Evolutionary conservation across 495 filamentous ascomycete species (phyloP).

Genomic region (Parmelia sp.): DNA sequence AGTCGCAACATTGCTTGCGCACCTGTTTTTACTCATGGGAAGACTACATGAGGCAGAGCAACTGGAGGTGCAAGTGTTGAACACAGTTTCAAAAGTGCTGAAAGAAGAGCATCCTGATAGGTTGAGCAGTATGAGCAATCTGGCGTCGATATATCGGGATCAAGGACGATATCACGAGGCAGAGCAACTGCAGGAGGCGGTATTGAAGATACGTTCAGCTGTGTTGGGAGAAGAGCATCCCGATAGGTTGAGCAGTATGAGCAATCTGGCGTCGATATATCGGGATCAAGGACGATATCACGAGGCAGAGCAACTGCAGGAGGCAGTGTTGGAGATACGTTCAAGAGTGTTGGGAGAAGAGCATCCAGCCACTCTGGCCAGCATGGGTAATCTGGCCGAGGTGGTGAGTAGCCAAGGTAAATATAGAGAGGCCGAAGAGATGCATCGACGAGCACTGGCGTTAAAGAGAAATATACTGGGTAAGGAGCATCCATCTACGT

Average conservation of each 20-base stretch:
- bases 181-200: conserved; percentile 20
- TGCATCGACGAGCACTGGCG: conserved; percentile 28
- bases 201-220: conserved; percentile 25
- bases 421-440: too few relatives aligned
- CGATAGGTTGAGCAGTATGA: too few relatives aligned
- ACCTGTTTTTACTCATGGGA: conserved; percentile 7
- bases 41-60: conserved; percentile 3
- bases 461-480: conserved; percentile 29
- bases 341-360: conserved; percentile 30
- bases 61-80: conserved; percentile 3
- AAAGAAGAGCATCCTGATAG: conserved; percentile 12
- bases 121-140: conserved; percentile 8
- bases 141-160: neutral
- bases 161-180: conserved; percentile 16
- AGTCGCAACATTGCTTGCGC: conserved; percentile 1
- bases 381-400: conserved; percentile 28
- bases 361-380: conserved; percentile 29
- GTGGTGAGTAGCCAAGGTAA: conserved; percentile 28
- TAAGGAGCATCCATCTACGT: conserved; percentile 28
- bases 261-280: conserved; percentile 24
- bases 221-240: too few relatives aligned
- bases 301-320: conserved; percentile 15
- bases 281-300: conserved; percentile 26
- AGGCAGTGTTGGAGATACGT: conserved; percentile 17
- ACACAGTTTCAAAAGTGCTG: neutral